phyloP scores from a whole-genome alignment of 345 rosid species.

The Eucalyptus erythrocorys region DNA sequence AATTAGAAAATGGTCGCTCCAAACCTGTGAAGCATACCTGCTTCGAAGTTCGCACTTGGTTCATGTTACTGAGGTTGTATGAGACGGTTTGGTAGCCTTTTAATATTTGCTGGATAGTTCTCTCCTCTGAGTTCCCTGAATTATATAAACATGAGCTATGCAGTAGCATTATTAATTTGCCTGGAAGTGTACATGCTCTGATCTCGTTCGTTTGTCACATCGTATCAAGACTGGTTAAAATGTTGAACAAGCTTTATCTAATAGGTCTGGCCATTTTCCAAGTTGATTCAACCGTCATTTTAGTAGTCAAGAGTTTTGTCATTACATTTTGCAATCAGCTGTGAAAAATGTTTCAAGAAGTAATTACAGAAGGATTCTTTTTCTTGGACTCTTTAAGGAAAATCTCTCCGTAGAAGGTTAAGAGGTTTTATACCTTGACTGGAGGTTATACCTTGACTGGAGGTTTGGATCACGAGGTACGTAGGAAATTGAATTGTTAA shows the following conservation, averaged over 20 bases:
- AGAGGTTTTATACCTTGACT: background rate
- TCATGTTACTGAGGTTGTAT: background rate
- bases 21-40: background rate
- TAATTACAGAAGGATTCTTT: background rate
- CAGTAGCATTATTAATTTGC: background rate
- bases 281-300: background rate
- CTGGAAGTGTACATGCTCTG: background rate
- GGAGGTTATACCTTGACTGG: background rate
- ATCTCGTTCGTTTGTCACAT: background rate
- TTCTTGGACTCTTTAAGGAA: background rate
- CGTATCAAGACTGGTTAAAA: background rate
- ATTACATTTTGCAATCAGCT: background rate
- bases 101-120: background rate
- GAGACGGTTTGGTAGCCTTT: background rate
- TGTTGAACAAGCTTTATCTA: background rate
- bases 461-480: background rate
- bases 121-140: background rate
- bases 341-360: background rate
- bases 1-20: background rate
- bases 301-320: background rate
- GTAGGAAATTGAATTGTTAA: background rate
- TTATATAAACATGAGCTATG: background rate
- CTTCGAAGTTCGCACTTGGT: background rate
- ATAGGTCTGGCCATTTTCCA: background rate
- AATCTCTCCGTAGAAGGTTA: background rate